Evolutionary conservation across 2,329 filamentous ascomycete species (phyloP).

Genomic region (Incumbomyces lentus): DNA sequence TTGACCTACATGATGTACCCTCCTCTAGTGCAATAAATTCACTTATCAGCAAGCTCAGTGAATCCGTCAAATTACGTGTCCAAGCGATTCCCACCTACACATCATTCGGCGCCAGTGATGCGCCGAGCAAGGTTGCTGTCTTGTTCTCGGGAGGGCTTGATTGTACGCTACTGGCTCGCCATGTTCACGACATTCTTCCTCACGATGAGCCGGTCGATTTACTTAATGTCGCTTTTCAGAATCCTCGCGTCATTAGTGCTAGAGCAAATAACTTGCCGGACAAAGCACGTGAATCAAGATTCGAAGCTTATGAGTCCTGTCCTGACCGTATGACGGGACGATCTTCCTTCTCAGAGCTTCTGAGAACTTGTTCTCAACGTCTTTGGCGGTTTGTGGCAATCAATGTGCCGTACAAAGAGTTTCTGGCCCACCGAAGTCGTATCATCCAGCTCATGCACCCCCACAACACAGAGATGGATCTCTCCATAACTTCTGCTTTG

Average conservation of each 20-base stretch:
- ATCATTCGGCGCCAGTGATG: slow-evolving; percentile 14
- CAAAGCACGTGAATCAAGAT: not conserved
- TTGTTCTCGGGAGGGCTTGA: slow-evolving; percentile 93
- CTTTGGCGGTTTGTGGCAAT: slow-evolving; percentile 72
- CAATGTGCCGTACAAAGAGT: slow-evolving; percentile 72
- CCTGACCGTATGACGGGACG: slow-evolving; percentile 84
- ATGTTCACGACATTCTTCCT: slow-evolving; percentile 68
- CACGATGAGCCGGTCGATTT: slow-evolving; percentile 64
- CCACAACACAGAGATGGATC: slow-evolving; percentile 97
- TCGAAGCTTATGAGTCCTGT: slow-evolving; percentile 62
- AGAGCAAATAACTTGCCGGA: slow-evolving; percentile 33
- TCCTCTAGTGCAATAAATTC: slow-evolving; percentile 8
- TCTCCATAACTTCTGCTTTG: slow-evolving; percentile 86
- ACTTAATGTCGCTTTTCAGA: slow-evolving; percentile 94
- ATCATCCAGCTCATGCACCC: slow-evolving; percentile 75
- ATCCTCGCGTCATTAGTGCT: slow-evolving; percentile 60
- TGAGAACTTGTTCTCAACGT: slow-evolving; percentile 56
- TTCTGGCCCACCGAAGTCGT: slow-evolving; percentile 53
- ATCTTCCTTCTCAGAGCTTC: slow-evolving; percentile 66
- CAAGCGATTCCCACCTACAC: slow-evolving; percentile 16
- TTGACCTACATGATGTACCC: not conserved
- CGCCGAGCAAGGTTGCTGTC: slow-evolving; percentile 51
- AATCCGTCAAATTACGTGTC: slow-evolving; percentile 15
- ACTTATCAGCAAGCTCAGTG: slow-evolving; percentile 10
- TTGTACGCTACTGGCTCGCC: slow-evolving; percentile 74